phyloP scores from a whole-genome alignment of 2,329 filamentous ascomycete species.

The Diaporthe citrichinensis region DNA sequence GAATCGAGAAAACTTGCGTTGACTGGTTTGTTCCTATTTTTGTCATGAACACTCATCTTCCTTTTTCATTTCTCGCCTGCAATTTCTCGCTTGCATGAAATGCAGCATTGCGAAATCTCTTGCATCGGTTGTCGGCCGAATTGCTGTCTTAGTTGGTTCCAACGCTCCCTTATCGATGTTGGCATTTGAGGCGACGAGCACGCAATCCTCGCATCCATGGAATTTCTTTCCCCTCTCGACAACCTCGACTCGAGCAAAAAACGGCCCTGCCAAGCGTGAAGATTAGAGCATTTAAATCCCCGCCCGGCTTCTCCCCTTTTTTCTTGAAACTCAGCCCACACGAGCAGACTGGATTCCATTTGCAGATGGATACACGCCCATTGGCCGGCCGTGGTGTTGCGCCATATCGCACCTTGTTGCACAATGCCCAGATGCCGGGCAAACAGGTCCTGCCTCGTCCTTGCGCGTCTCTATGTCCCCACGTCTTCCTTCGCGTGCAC shows the following conservation, averaged over 20 bases:
- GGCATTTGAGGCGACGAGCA: slow-evolving; percentile 38
- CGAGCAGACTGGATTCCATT: slow-evolving; percentile 31
- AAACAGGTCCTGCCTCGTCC: background rate
- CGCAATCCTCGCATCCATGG: slow-evolving; percentile 35
- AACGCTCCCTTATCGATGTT: slow-evolving; percentile 39
- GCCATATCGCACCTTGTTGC: slow-evolving; percentile 42
- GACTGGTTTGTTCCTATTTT: background rate
- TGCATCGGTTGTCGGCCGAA: background rate
- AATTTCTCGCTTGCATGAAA: background rate
- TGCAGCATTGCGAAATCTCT: background rate
- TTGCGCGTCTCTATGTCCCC: background rate
- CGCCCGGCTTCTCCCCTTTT: background rate
- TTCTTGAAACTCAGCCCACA: slow-evolving; percentile 17
- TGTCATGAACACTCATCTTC: background rate
- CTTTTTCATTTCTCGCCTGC: background rate
- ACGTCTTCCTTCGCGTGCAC: background rate
- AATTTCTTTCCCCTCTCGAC: background rate
- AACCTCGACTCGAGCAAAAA: slow-evolving; percentile 24
- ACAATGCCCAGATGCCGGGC: slow-evolving; percentile 34
- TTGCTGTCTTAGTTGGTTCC: slow-evolving; percentile 20
- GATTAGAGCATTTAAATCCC: background rate
- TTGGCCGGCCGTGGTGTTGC: slow-evolving; percentile 34
- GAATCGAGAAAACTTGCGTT: slow-evolving; percentile 8
- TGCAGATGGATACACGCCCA: slow-evolving; percentile 15
- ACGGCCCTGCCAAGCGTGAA: slow-evolving; percentile 10